These are phyloP conservation scores for Colletotrichum costaricense DNA, from an alignment of 2,329 filamentous ascomycete species.

Conservation along the genomic window DNA sequence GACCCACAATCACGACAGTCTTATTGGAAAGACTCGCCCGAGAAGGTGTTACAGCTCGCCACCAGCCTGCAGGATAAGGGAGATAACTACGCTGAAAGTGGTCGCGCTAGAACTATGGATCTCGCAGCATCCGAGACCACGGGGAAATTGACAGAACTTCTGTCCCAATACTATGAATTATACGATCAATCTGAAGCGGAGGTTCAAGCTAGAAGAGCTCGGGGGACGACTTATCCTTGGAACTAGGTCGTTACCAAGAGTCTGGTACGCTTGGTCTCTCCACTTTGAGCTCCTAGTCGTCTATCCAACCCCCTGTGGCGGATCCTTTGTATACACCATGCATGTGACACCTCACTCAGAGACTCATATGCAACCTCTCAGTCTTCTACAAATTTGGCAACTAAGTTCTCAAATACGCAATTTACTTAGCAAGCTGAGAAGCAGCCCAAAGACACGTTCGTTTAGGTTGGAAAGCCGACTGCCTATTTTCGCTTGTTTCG, in stretches of 20 bases:
- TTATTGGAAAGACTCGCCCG: neutral
- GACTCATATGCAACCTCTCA: neutral
- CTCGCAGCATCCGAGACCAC: neutral
- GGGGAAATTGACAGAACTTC: neutral
- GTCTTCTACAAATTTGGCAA: neutral
- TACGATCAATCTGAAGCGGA: neutral
- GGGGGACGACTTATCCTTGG: neutral
- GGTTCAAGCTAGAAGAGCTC: neutral
- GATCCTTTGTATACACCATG: neutral
- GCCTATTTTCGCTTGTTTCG: neutral
- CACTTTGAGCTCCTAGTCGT: neutral
- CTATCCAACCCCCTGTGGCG: neutral
- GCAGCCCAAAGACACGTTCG: too few relatives aligned
- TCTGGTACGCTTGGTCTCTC: neutral
- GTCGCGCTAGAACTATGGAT: neutral
- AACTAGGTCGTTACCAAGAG: neutral
- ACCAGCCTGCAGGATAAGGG: neutral
- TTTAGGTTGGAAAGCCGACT: neutral
- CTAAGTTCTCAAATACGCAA: neutral
- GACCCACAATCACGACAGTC: neutral
- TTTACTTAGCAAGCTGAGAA: too few relatives aligned
- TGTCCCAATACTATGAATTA: neutral
- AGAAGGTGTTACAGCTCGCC: neutral
- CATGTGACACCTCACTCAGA: neutral
- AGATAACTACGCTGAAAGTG: neutral